Conservation (phyloP, 768 basidiomycete genomes). For the Termitomyces sp. region DNA sequence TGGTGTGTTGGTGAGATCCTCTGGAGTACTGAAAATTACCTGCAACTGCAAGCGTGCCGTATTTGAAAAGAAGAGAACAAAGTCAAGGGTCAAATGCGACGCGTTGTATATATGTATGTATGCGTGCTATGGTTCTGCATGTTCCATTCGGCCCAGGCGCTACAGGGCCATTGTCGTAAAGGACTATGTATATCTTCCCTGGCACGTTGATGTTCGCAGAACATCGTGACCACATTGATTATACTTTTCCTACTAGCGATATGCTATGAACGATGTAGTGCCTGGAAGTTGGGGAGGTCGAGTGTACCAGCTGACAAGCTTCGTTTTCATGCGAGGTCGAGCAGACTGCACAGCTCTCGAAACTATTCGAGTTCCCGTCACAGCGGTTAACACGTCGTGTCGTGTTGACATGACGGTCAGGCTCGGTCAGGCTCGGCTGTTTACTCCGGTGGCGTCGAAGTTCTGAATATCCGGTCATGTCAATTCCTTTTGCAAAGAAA, state of each 20-base stretch:
- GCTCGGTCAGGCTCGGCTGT: not conserved
- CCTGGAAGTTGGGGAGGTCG: not conserved
- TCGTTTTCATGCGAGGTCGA: not conserved
- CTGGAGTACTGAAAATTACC: not conserved
- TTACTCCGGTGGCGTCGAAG: slow-evolving; percentile 4
- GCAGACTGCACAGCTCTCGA: not conserved
- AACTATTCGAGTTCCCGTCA: not conserved
- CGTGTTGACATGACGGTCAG: not conserved
- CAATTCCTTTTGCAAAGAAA: not conserved
- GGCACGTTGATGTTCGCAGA: not conserved
- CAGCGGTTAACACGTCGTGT: not conserved
- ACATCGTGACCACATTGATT: not conserved
- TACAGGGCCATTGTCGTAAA: not conserved
- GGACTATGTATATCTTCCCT: not conserved
- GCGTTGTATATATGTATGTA: not conserved
- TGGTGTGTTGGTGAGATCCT: not conserved
- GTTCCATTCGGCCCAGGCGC: not conserved
- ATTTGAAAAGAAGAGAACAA: not conserved
- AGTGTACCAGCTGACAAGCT: not conserved
- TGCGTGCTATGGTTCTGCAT: not conserved
- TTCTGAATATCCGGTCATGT: not conserved
- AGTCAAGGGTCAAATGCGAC: not conserved
- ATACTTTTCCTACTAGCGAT: not conserved
- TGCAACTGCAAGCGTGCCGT: not conserved
- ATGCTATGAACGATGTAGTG: too few relatives aligned